Evolutionary conservation across 345 rosid genomes (phyloP).

Genomic region (Syzygium jambos): DNA sequence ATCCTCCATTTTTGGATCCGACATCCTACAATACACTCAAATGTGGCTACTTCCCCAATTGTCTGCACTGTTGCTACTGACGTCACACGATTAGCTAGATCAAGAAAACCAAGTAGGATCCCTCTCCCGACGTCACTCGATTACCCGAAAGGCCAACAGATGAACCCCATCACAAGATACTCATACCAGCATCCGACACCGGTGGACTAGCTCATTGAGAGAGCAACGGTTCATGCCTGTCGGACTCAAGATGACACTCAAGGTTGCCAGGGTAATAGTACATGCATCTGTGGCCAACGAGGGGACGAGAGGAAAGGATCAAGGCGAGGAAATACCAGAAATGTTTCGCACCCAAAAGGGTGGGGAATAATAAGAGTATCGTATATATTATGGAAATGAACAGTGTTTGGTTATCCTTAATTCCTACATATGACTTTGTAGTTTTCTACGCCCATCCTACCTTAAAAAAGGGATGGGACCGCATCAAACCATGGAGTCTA

Average conservation of each 20-base stretch:
- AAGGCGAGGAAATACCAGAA: background rate
- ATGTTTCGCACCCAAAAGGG: background rate
- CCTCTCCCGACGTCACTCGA: background rate
- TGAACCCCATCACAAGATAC: background rate
- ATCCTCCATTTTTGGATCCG: background rate
- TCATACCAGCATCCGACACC: rapidly evolving
- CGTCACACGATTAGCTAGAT: background rate
- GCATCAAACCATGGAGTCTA: background rate
- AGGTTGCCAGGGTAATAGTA: background rate
- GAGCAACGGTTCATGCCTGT: background rate
- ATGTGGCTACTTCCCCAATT: background rate
- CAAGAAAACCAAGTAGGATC: background rate
- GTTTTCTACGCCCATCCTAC: background rate
- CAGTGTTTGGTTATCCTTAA: background rate
- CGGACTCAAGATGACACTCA: background rate
- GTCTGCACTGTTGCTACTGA: background rate
- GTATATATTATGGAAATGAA: background rate
- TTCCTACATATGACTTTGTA: background rate
- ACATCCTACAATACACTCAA: background rate
- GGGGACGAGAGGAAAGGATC: background rate
- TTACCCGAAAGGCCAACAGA: background rate
- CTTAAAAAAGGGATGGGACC: background rate
- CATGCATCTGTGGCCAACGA: background rate
- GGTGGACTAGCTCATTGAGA: background rate
- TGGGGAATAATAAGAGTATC: background rate